Evolutionary conservation across 1,284 basidiomycete species (phyloP), one percentile per base, ranked within the genome.

Genomic region (Paramarasmius palmivorus): DNA sequence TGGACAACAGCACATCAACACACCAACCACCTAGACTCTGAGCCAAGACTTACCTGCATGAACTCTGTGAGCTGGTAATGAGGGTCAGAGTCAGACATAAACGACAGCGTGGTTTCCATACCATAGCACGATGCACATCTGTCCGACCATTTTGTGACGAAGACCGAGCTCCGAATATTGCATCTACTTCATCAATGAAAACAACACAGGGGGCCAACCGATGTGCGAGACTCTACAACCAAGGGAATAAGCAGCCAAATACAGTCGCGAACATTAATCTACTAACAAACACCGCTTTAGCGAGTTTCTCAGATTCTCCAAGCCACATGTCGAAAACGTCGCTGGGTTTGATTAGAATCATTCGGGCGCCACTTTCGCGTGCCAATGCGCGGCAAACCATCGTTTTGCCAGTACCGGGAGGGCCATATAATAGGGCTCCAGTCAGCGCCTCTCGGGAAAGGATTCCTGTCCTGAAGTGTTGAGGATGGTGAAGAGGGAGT

Each of bases 401-500:
- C 7, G 51, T 52, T 22, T 52, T 52, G 19, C 51, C 51, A n/a
- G 51, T 52, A 4, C 42, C 49, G 7, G 51, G 51, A 22, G 51
- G 51, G 2, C 51, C 51, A 26, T 40, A 50, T 15, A 50, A 22
- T 8, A 50, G 22, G 4, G 25, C 35, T 4, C 50, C 50, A 26
- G 25, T 15, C 19, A 52, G 20, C 9, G 50, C 25, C 15, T 52
- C 22, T 6, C 44, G n/a, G 14, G 39, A 22, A 14, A 52, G 41
- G 29, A 52, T 46, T 15, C 50, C 50, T 4, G 22, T 44, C 32
- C 17, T 25, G 50, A 20, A 52, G n/a, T 40, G 40, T n/a, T 47
- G 32, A 17, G 49, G 49, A 17, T 25, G 34, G 12, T 8, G 19
- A 9, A 50, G 14, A n/a, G 49, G 49, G 17, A 40, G 25, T 6